Conservation (phyloP, 345 rosid species). For the Eucalyptus grandis region DNA sequence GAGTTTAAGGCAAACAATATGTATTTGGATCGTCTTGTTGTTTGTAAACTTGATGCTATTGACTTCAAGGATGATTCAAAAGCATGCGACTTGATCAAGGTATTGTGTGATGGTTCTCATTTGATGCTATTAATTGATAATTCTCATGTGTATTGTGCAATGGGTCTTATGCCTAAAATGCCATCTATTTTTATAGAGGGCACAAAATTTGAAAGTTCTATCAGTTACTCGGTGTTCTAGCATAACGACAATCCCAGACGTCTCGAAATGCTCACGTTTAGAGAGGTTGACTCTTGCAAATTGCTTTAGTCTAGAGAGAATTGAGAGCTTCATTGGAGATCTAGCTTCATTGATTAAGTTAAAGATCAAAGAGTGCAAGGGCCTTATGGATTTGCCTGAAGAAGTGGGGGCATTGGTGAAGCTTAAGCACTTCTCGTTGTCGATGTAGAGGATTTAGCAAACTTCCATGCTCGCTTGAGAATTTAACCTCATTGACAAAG, state of each 20-base stretch:
- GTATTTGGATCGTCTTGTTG: background rate
- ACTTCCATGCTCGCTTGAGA: background rate
- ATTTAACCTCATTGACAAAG: background rate
- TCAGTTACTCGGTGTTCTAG: background rate
- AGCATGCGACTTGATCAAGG: background rate
- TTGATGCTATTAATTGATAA: too few relatives aligned
- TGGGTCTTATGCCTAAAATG: background rate
- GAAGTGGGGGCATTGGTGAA: background rate
- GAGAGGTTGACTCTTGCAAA: background rate
- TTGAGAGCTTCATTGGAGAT: background rate
- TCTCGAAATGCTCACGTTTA: background rate
- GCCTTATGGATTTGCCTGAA: background rate
- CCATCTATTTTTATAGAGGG: background rate
- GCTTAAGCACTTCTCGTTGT: background rate
- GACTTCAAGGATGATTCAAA: background rate
- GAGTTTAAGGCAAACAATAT: background rate
- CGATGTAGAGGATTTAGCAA: background rate
- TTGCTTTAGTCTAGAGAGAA: background rate
- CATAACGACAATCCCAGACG: background rate
- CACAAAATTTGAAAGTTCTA: background rate
- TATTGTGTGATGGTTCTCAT: background rate
- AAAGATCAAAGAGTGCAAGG: background rate
- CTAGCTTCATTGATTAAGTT: rapidly evolving
- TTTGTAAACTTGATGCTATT: background rate
- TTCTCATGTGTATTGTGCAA: rapidly evolving